Evolutionary conservation across 768 basidiomycete genomes (phyloP).

Genomic region (Scleroderma citrinum): DNA sequence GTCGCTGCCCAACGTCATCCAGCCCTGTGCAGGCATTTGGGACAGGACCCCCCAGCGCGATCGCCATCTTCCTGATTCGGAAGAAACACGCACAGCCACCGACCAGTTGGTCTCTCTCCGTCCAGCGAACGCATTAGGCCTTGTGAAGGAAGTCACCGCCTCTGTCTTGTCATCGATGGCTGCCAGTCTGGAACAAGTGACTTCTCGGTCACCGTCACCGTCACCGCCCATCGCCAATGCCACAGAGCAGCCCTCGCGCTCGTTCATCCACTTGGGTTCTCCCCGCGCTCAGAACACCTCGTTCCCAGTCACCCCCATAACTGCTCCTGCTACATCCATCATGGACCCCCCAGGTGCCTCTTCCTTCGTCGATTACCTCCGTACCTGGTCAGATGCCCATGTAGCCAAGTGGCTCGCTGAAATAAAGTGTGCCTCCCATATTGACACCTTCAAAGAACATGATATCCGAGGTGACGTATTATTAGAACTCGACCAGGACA

Average conservation of each 20-base stretch:
- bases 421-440: constrained; percentile 66
- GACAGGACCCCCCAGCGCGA: too few species aligned
- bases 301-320: constrained; percentile 38
- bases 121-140: too few species aligned
- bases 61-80: constrained; percentile 1
- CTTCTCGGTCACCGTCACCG: constrained; percentile 34
- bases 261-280: constrained; percentile 30
- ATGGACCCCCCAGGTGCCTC: constrained; percentile 57
- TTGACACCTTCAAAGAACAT: constrained; percentile 67
- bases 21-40: too few species aligned
- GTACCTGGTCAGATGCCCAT: constrained; percentile 66
- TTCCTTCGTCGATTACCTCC: constrained; percentile 57
- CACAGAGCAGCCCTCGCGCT: constrained; percentile 34
- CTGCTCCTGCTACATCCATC: constrained; percentile 18
- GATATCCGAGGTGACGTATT: constrained; percentile 92
- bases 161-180: constrained; percentile 7
- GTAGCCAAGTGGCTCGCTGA: constrained; percentile 75
- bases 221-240: constrained; percentile 37
- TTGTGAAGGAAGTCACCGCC: too few species aligned
- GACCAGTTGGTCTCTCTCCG: background rate
- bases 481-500: constrained; percentile 83
- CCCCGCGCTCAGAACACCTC: constrained; percentile 38
- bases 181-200: constrained; percentile 1
- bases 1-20: too few species aligned
- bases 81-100: background rate